phyloP scores from a whole-genome alignment of 139 green algal species.

The Chlorella vulgaris region DNA sequence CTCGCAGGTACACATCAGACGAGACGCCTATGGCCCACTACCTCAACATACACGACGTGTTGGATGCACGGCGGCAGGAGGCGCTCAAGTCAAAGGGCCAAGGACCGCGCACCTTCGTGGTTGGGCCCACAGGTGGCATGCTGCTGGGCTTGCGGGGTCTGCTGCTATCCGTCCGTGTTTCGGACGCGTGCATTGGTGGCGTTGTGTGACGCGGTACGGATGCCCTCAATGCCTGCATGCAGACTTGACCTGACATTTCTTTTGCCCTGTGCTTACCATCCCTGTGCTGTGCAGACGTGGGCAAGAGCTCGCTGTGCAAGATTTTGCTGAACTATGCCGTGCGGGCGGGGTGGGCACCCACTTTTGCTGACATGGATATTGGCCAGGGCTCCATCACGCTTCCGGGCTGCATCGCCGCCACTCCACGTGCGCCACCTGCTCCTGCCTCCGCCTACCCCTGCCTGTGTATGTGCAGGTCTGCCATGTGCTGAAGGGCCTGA shows the following conservation, averaged over 20 bases:
- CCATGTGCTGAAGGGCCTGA: no score
- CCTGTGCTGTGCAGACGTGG: slow-evolving; percentile 59
- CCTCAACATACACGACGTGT: slow-evolving; percentile 75
- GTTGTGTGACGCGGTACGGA: neutral
- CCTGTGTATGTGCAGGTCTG: no score
- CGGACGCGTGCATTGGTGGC: neutral
- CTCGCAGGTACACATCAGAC: slow-evolving; percentile 73
- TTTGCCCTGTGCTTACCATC: neutral
- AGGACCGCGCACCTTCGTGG: slow-evolving; percentile 58
- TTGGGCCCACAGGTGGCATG: slow-evolving; percentile 69
- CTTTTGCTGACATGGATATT: slow-evolving; percentile 90
- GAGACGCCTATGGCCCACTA: slow-evolving; percentile 89
- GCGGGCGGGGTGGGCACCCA: slow-evolving; percentile 68
- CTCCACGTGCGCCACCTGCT: slow-evolving; percentile 37
- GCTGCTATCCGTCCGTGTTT: no score
- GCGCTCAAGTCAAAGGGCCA: slow-evolving; percentile 40
- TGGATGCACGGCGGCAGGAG: slow-evolving; percentile 60
- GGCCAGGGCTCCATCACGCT: slow-evolving; percentile 85
- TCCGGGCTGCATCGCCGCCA: slow-evolving; percentile 84
- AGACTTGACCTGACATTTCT: no score
- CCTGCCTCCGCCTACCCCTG: no score
- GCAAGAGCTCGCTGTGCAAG: slow-evolving; percentile 84
- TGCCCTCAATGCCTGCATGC: no score
- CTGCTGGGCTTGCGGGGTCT: neutral
- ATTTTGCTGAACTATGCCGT: slow-evolving; percentile 92